Base-by-base conservation (phyloP, 2,329 filamentous ascomycete species). In the Neoarthrinium moseri region DNA sequence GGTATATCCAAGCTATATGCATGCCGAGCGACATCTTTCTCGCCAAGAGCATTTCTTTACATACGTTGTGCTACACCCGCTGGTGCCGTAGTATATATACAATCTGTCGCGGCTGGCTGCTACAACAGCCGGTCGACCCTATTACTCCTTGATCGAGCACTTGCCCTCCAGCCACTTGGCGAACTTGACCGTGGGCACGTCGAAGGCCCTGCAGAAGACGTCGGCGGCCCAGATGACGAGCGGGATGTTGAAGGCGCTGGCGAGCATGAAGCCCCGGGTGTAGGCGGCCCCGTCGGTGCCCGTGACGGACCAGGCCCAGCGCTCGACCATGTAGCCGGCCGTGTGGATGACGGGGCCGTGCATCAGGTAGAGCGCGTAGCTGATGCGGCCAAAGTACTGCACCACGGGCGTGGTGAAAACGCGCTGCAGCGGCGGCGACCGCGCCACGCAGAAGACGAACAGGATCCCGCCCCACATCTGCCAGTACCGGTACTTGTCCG, bases 311-410 rank as follows among this genome's bases (percentile, higher is more conserved):
- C 73, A 80, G 1, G 68, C 73, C 63, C 70, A 69, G 26, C 67
- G 68, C 56, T 80, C 70, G 47, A 73, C 71, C 26, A 71, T 65
- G 53, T 80, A 81, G 10, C 78, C 78, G 15, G 75, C 54, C 2
- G 72, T 71, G 53, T 80, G 77, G 56, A 77, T 70, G 3, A 75
- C 70, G 4, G 77, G 75, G 1, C 79, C 78, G 57, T 84, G 81
- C 67, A 83, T 75, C 12, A 84, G 70, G 59, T 84, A 84, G 21
- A 84, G 58, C 40, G 78, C 74, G 56, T 80, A 84, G 43, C 77
- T 82, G 52, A 84, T 75, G 56, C 74, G 74, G 48, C 81, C 81
- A 5, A 84, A 65, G 60, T 83, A 84, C 56, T 81, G 78, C 3
- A 80, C 66, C 13, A 70, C 53, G 2, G 63, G 56, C 2, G 67